Base-by-base conservation (phyloP, 148 eudicot species). In the Cornus suecica region DNA sequence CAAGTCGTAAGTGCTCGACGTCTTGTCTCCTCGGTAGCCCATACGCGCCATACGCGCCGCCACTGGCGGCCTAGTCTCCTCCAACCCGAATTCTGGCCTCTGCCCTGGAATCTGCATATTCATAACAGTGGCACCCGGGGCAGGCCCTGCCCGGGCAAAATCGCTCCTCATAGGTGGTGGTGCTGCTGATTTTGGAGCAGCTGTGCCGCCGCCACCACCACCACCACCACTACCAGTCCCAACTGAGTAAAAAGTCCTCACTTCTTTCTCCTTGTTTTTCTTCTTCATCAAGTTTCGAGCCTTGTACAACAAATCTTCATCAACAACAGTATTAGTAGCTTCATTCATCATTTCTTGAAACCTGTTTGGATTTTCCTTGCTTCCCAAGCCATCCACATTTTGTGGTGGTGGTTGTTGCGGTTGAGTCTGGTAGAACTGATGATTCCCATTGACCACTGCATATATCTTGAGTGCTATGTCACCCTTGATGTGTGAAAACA, bases 61-160 rank as follows among this genome's bases (percentile, higher is more conserved):
- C 80, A 95, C 77, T 8, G 97, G 97, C 5, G 99, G 99, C 77
- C 90, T 78, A 2, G 99, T 94, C 74, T 94, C 99, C 30, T 86
- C 87, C 51, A 94, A 69, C 52, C 86, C 96, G 31, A 85, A 92
- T 14, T 94, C 94, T 0, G 97, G 92, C 45, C 77, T 87, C 81
- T 77, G 92, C 9, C 91, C 94, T 0, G 92, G 94, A 13, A 83
- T 62, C 69, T 94, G 99, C 99, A 94, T 91, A 79, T 86, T 89
- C 92, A 91, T 84, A 0, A 88, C 74, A 4, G 72, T 79, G 0
- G 89, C 77, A 37, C 42, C 42, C 42, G 42, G 42, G 42, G 9
- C 42, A 1, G 92, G 84, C 2, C 84, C 84, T 0, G 89, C 80
- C 58, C 84, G 86, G 76, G 90, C 90, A 61, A 71, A 88, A 76